Evolutionary conservation across 495 filamentous ascomycete genomes (phyloP), one percentile per base, ranked within the genome.

Genomic region (Glonium stellatum): DNA sequence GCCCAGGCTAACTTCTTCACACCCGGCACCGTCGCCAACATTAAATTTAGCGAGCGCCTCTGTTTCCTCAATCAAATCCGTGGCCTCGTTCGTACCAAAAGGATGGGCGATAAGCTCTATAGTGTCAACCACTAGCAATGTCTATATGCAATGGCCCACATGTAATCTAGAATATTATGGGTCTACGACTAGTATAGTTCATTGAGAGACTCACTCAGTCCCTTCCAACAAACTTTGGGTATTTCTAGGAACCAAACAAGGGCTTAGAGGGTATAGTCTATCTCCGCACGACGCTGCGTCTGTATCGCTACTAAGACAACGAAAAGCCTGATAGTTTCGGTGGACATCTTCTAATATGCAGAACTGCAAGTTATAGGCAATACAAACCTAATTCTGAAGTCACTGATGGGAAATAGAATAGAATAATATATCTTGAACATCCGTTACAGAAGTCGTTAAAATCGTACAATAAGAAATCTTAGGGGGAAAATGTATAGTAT

Each of bases 251-350:
- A 18, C 22, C n/a, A 2, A 57, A 39, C 39, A n/a, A 47, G 41
- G 54, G 54, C 54, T 57, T 34, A 37, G 23, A 57, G 19, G 54
- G n/a, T n/a, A 57, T 57, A 18, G 54, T 57, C 34, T 39, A 18
- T 9, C 54, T 19, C 25, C 54, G 54, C 54, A 18, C 39, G 4
- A 47, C 25, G 36, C 36, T 18, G 13, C 54, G 54, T n/a, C 22
- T 44, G 22, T 9, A 18, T 9, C 34, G 54, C 13, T 79, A 82
- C 64, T 69, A 75, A 10, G 68, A 67, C n/a, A 80, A 80, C 23
- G 80, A 83, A 55, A 74, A 76, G 54, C 72, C 82, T 0, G 78
- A 82, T 35, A 80, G 83, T 59, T 83, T 84, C 68, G n/a, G n/a
- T n/a, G n/a, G n/a, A n/a, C n/a, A n/a, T n/a, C n/a, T n/a, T n/a